Conservation (phyloP, 331 rosid genomes). For the Telfairia occidentalis region DNA sequence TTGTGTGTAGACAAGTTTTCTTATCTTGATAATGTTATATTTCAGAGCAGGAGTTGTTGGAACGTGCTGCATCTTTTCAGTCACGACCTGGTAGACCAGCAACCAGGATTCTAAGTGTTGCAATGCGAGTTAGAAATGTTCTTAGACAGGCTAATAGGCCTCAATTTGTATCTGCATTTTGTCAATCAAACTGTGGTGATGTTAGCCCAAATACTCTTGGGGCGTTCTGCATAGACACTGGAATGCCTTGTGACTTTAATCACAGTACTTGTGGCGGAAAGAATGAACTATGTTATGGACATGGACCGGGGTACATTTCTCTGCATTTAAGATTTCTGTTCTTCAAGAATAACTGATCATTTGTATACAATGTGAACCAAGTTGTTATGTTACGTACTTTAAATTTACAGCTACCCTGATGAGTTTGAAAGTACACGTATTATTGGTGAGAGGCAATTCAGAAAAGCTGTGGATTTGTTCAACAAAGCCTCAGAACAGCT, state of each 20-base stretch:
- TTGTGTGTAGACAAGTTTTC: not conserved
- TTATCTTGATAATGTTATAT: not conserved
- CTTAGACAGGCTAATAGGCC: slow-evolving; percentile 43
- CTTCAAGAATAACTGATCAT: not conserved
- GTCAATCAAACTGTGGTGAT: slow-evolving; percentile 93
- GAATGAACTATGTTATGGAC: slow-evolving; percentile 75
- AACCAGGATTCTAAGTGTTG: slow-evolving; percentile 41
- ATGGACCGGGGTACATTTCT: slow-evolving; percentile 75
- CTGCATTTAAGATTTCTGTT: not conserved
- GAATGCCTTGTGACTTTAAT: slow-evolving; percentile 86
- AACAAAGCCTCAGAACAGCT: slow-evolving; percentile 54
- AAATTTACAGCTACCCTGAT: slow-evolving; percentile 60
- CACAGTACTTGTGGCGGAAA: slow-evolving; percentile 90
- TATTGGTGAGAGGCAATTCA: slow-evolving; percentile 73
- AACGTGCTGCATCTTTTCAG: slow-evolving; percentile 66
- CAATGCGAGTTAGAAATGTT: slow-evolving; percentile 62
- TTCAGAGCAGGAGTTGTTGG: slow-evolving; percentile 66
- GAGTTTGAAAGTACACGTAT: slow-evolving; percentile 90
- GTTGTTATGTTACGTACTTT: not conserved
- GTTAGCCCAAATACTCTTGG: slow-evolving; percentile 92
- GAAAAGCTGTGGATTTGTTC: slow-evolving; percentile 72
- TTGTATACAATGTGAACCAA: not conserved
- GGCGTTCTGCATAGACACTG: slow-evolving; percentile 72
- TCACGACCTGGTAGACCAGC: slow-evolving; percentile 54
- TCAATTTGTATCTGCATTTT: slow-evolving; percentile 76